These are phyloP conservation scores for Malus hybrid DNA, from an alignment of 331 rosid genomes.

Conservation along the genomic window DNA sequence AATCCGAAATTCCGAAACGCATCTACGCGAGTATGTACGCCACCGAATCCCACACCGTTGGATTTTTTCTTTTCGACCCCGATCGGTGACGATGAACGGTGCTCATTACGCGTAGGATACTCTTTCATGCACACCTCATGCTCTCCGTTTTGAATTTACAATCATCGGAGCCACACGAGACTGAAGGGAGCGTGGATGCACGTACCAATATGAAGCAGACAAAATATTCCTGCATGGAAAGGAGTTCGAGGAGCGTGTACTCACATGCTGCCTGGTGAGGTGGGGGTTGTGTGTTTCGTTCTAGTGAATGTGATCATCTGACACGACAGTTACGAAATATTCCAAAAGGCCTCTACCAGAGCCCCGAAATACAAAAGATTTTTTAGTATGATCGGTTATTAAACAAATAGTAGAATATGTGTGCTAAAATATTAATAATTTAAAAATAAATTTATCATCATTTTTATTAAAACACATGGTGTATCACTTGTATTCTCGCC, in stretches of 20 bases:
- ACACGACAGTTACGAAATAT: conserved; percentile 34
- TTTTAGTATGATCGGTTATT: no score
- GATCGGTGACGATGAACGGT: neutral
- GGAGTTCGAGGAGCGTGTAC: neutral
- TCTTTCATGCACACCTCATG: conserved; percentile 21
- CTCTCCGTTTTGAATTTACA: neutral
- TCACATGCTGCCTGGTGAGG: neutral
- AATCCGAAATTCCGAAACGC: conserved; percentile 4
- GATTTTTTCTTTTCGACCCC: neutral
- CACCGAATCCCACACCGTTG: conserved; percentile 19
- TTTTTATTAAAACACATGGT: no score
- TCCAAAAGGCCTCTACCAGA: conserved; percentile 24
- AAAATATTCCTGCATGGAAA: neutral
- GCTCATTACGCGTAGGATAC: neutral
- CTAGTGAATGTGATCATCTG: conserved; percentile 31
- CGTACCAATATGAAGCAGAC: neutral
- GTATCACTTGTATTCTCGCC: no score
- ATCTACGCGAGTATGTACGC: conserved; percentile 12
- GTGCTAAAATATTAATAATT: no score
- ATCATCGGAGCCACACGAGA: neutral
- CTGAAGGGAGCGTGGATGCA: neutral
- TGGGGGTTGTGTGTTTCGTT: neutral
- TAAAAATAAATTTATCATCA: no score
- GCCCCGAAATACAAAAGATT: conserved; percentile 6
- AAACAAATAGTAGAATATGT: no score